phyloP scores from a whole-genome alignment of 2,329 filamentous ascomycete species.

The Trichoderma oligosporum region DNA sequence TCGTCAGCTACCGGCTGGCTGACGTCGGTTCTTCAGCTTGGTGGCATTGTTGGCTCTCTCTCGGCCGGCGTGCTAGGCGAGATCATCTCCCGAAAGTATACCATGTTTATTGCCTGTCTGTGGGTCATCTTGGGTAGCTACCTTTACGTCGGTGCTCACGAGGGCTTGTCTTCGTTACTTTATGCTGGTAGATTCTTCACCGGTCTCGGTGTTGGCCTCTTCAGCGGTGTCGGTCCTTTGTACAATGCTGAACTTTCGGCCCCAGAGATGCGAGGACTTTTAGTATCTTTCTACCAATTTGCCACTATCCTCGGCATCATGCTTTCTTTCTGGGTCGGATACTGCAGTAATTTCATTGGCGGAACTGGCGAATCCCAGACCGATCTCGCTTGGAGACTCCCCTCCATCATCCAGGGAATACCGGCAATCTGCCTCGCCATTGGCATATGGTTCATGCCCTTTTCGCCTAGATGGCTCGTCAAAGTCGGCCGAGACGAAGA shows the following conservation, averaged over 20 bases:
- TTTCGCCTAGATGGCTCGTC: slow-evolving; percentile 71
- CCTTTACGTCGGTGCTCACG: slow-evolving; percentile 60
- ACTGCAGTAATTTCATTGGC: slow-evolving; percentile 31
- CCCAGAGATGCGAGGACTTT: slow-evolving; percentile 39
- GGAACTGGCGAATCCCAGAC: slow-evolving; percentile 42
- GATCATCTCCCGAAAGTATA: slow-evolving; percentile 63
- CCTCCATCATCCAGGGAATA: slow-evolving; percentile 61
- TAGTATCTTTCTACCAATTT: slow-evolving; percentile 48
- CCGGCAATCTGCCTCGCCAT: slow-evolving; percentile 63
- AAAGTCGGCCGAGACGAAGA: slow-evolving; percentile 67
- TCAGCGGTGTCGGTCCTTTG: slow-evolving; percentile 64
- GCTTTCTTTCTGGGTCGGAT: slow-evolving; percentile 62
- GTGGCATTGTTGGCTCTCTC: slow-evolving; percentile 69
- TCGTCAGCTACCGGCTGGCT: slow-evolving; percentile 54
- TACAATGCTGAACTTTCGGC: slow-evolving; percentile 47
- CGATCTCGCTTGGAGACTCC: slow-evolving; percentile 43
- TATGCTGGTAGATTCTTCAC: slow-evolving; percentile 25
- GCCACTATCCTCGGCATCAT: slow-evolving; percentile 61
- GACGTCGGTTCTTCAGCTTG: slow-evolving; percentile 68
- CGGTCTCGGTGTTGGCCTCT: slow-evolving; percentile 64
- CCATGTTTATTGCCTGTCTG: slow-evolving; percentile 60
- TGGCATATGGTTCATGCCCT: slow-evolving; percentile 78
- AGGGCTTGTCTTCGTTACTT: slow-evolving; percentile 37
- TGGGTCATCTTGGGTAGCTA: slow-evolving; percentile 70
- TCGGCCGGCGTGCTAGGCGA: slow-evolving; percentile 70